These are phyloP conservation scores for Suillus subalutaceus DNA, from an alignment of 768 basidiomycete genomes.

Conservation along the genomic window DNA sequence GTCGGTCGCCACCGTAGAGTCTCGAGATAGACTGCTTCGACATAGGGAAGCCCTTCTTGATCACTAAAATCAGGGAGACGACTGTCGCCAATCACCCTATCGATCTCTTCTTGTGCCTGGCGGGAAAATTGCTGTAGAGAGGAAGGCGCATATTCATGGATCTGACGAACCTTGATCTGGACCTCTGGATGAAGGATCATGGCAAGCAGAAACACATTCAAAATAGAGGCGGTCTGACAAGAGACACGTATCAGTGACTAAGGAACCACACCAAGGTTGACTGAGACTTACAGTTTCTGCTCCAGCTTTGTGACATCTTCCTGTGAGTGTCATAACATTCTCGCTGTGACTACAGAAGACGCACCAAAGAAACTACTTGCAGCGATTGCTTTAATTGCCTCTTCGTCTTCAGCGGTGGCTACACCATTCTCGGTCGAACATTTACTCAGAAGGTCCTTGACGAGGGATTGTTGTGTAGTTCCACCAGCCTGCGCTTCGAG, in stretches of 20 bases:
- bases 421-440: slow-evolving; percentile 5
- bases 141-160: neutral
- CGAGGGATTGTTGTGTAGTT: slow-evolving; percentile 25
- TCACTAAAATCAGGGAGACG: slow-evolving; percentile 34
- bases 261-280: neutral
- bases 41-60: slow-evolving; percentile 30
- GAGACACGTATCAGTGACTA: neutral
- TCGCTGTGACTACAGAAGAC: neutral
- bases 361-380: slow-evolving; percentile 26
- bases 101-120: slow-evolving; percentile 34
- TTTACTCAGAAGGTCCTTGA: slow-evolving; percentile 16
- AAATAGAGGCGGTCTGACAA: slow-evolving; percentile 17
- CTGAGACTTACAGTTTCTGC: slow-evolving; percentile 27
- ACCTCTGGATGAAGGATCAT: slow-evolving; percentile 37
- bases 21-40: slow-evolving; percentile 36
- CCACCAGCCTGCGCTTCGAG: slow-evolving; percentile 20
- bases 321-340: neutral
- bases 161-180: slow-evolving; percentile 21
- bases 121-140: slow-evolving; percentile 2
- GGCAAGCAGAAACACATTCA: slow-evolving; percentile 34
- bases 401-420: slow-evolving; percentile 10
- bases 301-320: slow-evolving; percentile 20
- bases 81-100: slow-evolving; percentile 31
- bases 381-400: slow-evolving; percentile 26
- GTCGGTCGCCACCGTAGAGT: slow-evolving; percentile 34